Conservation (phyloP, 148 eudicot genomes). For the Fagopyrum esculentum region DNA sequence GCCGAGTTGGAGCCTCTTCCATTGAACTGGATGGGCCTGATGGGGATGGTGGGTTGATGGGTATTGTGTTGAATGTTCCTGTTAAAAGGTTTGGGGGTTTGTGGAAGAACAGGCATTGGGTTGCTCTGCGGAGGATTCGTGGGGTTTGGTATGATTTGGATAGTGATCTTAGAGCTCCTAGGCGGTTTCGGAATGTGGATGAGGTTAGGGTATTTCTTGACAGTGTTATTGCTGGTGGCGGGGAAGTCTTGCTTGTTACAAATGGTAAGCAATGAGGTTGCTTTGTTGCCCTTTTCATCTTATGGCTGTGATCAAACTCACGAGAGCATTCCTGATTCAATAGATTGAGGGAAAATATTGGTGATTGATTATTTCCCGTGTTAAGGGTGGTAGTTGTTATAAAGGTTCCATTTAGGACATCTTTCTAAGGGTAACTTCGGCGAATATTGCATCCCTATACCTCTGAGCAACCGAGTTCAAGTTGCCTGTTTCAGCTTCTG, state of each 20-base stretch:
- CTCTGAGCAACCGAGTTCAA: not conserved
- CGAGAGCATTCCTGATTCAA: not conserved
- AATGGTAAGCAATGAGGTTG: slow-evolving; percentile 31
- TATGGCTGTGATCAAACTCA: not conserved
- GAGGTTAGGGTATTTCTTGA: slow-evolving; percentile 70
- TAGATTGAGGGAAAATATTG: not conserved
- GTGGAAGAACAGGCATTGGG: slow-evolving; percentile 79
- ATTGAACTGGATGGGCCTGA: slow-evolving; percentile 57
- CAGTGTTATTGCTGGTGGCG: slow-evolving; percentile 38
- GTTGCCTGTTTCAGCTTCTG: not conserved
- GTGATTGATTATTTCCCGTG: not conserved
- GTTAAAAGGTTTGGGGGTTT: slow-evolving; percentile 57
- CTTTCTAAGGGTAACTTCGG: not conserved
- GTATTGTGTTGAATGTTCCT: slow-evolving; percentile 69
- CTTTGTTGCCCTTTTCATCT: not conserved
- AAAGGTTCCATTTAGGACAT: not conserved
- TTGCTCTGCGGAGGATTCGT: slow-evolving; percentile 58
- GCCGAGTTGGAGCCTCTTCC: slow-evolving; percentile 44
- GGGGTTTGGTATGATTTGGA: slow-evolving; percentile 93
- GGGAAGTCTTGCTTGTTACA: slow-evolving; percentile 71
- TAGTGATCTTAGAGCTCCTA: slow-evolving; percentile 71
- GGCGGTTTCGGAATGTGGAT: slow-evolving; percentile 35
- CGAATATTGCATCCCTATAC: not conserved
- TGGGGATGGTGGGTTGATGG: slow-evolving; percentile 43
- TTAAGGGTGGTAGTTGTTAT: not conserved